A percentile compares a stretch with the other conserved stretches of the same genome.
phyloP scores from a whole-genome alignment of 2,329 filamentous ascomycete genomes.

The Dactylellina drechsleri region DNA sequence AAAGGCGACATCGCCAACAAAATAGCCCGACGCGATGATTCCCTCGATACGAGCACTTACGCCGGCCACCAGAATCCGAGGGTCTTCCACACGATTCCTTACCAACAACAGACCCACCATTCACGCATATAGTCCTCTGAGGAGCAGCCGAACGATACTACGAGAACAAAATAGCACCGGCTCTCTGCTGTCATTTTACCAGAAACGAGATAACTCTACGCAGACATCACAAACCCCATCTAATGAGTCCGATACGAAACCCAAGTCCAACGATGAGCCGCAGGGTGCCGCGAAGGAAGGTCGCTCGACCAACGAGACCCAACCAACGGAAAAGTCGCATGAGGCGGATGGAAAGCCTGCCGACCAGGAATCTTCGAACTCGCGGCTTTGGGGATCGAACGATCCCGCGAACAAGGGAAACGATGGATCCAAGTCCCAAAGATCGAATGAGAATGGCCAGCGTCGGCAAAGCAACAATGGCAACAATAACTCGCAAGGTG shows the following conservation, averaged over 20 bases:
- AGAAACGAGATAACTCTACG: conserved; percentile 25
- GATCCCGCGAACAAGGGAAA: conserved; percentile 29
- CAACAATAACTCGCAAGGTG: conserved; percentile 11
- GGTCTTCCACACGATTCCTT: conserved; percentile 31
- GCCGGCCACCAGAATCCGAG: conserved; percentile 34
- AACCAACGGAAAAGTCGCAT: conserved; percentile 1
- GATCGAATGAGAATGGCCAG: conserved; percentile 10
- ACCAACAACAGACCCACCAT: conserved; percentile 18
- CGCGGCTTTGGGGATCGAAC: conserved; percentile 4
- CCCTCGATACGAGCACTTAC: conserved; percentile 40
- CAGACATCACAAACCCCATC: conserved; percentile 13
- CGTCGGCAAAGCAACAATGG: conserved; percentile 15
- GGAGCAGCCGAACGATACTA: neutral
- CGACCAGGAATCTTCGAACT: conserved; percentile 6
- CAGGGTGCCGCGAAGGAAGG: conserved; percentile 5
- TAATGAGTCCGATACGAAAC: conserved; percentile 23
- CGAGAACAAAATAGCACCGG: conserved; percentile 5
- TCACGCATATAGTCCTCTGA: neutral
- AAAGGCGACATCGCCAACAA: conserved; percentile 10
- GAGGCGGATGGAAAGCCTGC: neutral
- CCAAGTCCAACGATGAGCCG: conserved; percentile 4
- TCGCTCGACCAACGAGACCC: neutral
- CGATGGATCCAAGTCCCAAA: conserved; percentile 23
- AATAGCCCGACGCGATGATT: conserved; percentile 40
- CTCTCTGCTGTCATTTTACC: conserved; percentile 7